These are phyloP conservation scores for Alternaria viburni DNA, from an alignment of 2,329 filamentous ascomycete genomes.

Conservation along the genomic window DNA sequence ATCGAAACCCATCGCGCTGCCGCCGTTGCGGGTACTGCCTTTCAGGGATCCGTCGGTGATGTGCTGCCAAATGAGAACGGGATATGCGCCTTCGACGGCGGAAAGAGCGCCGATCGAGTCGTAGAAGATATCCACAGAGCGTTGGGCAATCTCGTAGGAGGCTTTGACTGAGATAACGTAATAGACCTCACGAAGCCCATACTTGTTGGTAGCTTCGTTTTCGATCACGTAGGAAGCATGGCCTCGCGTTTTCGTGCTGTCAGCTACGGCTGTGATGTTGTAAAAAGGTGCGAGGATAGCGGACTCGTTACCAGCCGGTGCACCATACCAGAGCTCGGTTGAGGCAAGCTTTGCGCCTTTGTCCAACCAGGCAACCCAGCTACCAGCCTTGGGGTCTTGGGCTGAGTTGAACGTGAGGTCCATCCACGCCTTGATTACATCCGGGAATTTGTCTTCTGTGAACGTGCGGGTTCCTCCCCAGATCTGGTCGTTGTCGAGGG, in stretches of 20 bases:
- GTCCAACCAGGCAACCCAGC: constrained; percentile 32
- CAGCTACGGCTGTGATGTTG: not conserved
- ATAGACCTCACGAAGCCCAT: constrained; percentile 14
- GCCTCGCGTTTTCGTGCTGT: not conserved
- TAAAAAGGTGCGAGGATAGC: constrained; percentile 1
- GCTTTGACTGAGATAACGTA: constrained; percentile 17
- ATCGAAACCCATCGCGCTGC: constrained; percentile 27
- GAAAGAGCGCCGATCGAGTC: constrained; percentile 5
- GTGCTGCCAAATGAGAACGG: constrained; percentile 21
- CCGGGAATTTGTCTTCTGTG: constrained; percentile 13
- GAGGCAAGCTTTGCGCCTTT: constrained; percentile 5
- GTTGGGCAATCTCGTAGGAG: constrained; percentile 15
- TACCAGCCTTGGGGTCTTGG: constrained; percentile 32
- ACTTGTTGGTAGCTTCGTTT: constrained; percentile 2
- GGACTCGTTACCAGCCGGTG: constrained; percentile 12
- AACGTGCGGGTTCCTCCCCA: constrained; percentile 17
- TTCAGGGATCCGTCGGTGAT: constrained; percentile 20
- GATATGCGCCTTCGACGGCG: constrained; percentile 8
- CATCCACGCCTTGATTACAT: constrained; percentile 20
- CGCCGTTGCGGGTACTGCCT: constrained; percentile 27
- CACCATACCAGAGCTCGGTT: constrained; percentile 24
- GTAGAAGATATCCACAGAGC: constrained; percentile 17
- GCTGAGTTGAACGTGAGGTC: constrained; percentile 6
- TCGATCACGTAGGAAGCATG: constrained; percentile 2
- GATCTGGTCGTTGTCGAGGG: constrained; percentile 14